Evolutionary conservation across 805 yeast genomes (phyloP).

Genomic region (Ogataea nakhonphanomensis): DNA sequence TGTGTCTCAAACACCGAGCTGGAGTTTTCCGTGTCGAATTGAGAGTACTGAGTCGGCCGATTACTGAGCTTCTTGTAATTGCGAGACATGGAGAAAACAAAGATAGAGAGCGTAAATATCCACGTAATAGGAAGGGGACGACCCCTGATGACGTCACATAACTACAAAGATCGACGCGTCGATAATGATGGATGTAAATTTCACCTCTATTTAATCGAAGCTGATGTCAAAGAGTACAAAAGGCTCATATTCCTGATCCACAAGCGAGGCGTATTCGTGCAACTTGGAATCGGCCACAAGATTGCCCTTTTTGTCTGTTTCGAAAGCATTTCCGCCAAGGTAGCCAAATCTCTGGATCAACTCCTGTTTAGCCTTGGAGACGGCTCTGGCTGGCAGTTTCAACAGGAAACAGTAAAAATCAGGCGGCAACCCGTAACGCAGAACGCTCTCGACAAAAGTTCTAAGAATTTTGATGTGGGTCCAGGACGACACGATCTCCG

Average conservation of each 20-base stretch:
- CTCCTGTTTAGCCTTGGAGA: constrained; percentile 61
- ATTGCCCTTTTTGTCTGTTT: constrained; percentile 62
- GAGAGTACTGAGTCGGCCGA: constrained; percentile 9
- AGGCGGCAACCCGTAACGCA: constrained; percentile 97
- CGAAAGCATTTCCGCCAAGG: constrained; percentile 86
- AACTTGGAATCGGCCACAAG: constrained; percentile 56
- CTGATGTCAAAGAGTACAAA: constrained; percentile 76
- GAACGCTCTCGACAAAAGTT: constrained; percentile 85
- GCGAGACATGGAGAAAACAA: constrained; percentile 12
- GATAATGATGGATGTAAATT: background rate
- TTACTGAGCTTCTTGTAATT: constrained; percentile 14
- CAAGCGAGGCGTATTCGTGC: constrained; percentile 86
- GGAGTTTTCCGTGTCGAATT: constrained; percentile 13
- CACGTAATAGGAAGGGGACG: constrained; percentile 3
- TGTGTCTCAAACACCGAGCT: constrained; percentile 11
- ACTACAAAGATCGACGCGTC: constrained; percentile 7
- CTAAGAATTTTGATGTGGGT: constrained; percentile 85
- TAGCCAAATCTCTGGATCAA: constrained; percentile 77
- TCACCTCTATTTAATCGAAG: constrained; percentile 27
- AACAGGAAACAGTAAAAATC: constrained; percentile 60
- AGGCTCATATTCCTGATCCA: constrained; percentile 94
- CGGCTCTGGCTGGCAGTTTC: constrained; percentile 37
- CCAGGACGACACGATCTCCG: constrained; percentile 84
- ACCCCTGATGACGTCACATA: constrained; percentile 4
- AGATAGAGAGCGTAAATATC: background rate